Conservation (phyloP, 148 eudicot genomes). For the Simmondsia chinensis region DNA sequence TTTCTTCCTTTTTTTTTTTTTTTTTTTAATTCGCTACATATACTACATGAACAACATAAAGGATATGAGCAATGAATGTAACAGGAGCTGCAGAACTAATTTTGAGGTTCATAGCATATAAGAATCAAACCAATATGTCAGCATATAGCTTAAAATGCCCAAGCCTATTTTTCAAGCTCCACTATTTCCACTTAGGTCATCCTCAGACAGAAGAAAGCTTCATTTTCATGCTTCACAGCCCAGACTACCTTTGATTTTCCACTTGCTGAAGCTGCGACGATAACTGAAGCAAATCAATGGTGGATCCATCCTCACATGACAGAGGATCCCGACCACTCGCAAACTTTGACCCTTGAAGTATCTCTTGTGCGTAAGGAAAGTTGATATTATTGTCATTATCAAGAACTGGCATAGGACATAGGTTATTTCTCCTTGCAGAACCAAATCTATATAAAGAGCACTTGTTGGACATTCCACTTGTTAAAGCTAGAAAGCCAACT, state of each 20-base stretch:
- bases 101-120: no score
- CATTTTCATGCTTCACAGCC: constrained; percentile 24
- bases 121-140: no score
- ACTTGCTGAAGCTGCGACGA: constrained; percentile 63
- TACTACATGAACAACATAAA: no score
- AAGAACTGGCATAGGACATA: constrained; percentile 11
- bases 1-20: no score
- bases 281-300: constrained; percentile 56
- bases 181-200: constrained; percentile 11
- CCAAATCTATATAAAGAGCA: constrained; percentile 10
- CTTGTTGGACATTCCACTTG: constrained; percentile 15
- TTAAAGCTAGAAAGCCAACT: constrained; percentile 12
- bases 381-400: constrained; percentile 8
- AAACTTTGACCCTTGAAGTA: constrained; percentile 32
- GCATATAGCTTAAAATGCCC: no score
- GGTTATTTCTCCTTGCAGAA: constrained; percentile 12
- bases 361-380: constrained; percentile 12
- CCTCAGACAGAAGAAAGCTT: constrained; percentile 13
- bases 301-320: constrained; percentile 24
- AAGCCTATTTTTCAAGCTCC: no score
- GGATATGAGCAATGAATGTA: no score
- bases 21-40: no score
- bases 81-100: no score
- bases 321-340: constrained; percentile 11
- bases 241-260: constrained; percentile 43